These are phyloP conservation scores for Metschnikowia matae DNA, from an alignment of 805 yeast species.

Conservation along the genomic window DNA sequence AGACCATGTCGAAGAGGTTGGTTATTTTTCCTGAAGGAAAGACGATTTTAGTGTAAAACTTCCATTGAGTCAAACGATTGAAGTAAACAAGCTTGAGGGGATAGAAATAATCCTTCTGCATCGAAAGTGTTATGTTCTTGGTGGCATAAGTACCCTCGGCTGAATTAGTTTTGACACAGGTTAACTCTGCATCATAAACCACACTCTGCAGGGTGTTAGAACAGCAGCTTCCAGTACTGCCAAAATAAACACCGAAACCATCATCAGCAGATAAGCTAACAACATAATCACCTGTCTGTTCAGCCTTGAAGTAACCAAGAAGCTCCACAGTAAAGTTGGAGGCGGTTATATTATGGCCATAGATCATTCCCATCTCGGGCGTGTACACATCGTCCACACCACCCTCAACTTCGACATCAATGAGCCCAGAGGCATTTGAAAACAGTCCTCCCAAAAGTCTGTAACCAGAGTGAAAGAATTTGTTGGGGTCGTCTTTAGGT, in stretches of 20 bases:
- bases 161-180: neutral
- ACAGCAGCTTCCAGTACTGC: slow-evolving; percentile 7
- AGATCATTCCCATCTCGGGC: neutral
- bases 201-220: slow-evolving; percentile 1
- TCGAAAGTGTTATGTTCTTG: neutral
- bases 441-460: neutral
- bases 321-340: neutral
- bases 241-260: slow-evolving; percentile 7
- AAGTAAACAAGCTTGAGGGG: slow-evolving; percentile 2
- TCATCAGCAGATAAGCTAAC: slow-evolving; percentile 8
- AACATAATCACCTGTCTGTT: neutral
- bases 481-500: neutral
- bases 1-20: neutral
- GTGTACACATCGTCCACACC: neutral
- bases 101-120: neutral
- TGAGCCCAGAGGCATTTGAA: neutral
- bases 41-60: neutral
- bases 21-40: neutral
- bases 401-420: neutral
- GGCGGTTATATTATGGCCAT: neutral
- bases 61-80: neutral
- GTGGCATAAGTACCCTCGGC: neutral
- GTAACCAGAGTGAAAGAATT: neutral
- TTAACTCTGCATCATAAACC: neutral
- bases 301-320: slow-evolving; percentile 2